Evolutionary conservation across 495 filamentous ascomycete genomes (phyloP).

Genomic region (Tetracladium marchalianum): DNA sequence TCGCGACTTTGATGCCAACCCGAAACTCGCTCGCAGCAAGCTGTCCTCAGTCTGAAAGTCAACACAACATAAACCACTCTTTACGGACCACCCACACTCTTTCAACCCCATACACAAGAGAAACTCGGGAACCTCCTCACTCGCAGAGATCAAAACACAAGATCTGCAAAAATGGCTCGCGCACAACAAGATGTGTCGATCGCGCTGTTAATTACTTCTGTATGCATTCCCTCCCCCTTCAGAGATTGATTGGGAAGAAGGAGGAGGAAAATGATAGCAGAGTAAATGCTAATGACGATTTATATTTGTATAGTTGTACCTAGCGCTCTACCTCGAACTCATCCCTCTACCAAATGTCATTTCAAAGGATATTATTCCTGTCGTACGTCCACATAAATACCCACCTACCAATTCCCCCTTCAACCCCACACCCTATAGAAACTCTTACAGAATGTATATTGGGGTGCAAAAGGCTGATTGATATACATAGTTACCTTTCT

Average conservation of each 20-base stretch:
- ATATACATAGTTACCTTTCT: constrained; percentile 68
- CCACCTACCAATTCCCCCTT: neutral
- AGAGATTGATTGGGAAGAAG: neutral
- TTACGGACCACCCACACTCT: constrained; percentile 12
- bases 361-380: constrained; percentile 60
- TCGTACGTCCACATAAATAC: constrained; percentile 36
- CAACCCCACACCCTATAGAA: neutral
- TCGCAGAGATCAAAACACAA: neutral
- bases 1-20: constrained; percentile 4
- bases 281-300: constrained; percentile 4
- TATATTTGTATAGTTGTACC: constrained; percentile 65
- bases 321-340: constrained; percentile 73
- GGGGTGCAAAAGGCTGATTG: neutral
- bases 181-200: constrained; percentile 88
- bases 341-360: constrained; percentile 71
- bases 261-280: neutral
- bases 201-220: constrained; percentile 76
- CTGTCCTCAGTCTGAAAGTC: constrained; percentile 3
- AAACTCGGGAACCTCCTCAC: neutral
- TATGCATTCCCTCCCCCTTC: constrained; percentile 25
- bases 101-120: neutral
- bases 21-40: neutral
- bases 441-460: neutral
- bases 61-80: constrained; percentile 1
- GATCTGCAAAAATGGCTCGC: constrained; percentile 61